Conservation (phyloP, 2,329 filamentous ascomycete species). For the Penicillium hordei region DNA sequence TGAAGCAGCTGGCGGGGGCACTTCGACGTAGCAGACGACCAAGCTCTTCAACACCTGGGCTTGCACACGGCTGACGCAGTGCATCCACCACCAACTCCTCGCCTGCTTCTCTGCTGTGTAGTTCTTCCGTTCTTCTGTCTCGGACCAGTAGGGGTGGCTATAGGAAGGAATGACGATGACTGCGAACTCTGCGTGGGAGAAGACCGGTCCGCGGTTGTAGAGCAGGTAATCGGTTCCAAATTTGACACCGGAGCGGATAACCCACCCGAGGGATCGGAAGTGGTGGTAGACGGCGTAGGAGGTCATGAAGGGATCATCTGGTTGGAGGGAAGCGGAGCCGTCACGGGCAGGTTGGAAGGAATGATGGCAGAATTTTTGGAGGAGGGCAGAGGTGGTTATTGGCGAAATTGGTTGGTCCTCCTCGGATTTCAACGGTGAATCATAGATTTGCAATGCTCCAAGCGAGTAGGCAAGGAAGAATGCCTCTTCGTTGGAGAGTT, state of each 20-base stretch:
- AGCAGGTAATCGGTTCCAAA: slow-evolving; percentile 95
- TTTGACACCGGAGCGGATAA: slow-evolving; percentile 87
- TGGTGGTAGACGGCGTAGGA: slow-evolving; percentile 93
- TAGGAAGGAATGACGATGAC: slow-evolving; percentile 83
- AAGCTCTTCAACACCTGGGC: slow-evolving; percentile 87
- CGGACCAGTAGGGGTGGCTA: slow-evolving; percentile 67
- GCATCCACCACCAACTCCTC: slow-evolving; percentile 59
- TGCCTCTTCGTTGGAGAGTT: slow-evolving; percentile 83
- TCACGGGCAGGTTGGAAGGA: slow-evolving; percentile 66
- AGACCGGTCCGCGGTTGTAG: slow-evolving; percentile 89
- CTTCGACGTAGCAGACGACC: slow-evolving; percentile 85
- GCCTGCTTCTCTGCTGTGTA: slow-evolving; percentile 50
- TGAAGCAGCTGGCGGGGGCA: slow-evolving; percentile 64
- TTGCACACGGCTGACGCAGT: slow-evolving; percentile 85
- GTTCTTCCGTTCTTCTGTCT: slow-evolving; percentile 49
- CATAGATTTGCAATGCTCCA: slow-evolving; percentile 66
- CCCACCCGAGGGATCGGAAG: slow-evolving; percentile 93
- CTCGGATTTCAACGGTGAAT: slow-evolving; percentile 19
- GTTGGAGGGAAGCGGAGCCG: slow-evolving; percentile 50
- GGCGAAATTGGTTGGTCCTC: slow-evolving; percentile 29
- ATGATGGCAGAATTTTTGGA: slow-evolving; percentile 66
- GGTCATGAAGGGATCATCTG: slow-evolving; percentile 81
- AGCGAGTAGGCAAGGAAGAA: slow-evolving; percentile 86
- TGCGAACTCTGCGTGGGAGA: slow-evolving; percentile 92
- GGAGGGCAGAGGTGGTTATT: slow-evolving; percentile 58